Base-by-base conservation (phyloP, 2,329 filamentous ascomycete genomes). In the Cladosporium sp. region DNA sequence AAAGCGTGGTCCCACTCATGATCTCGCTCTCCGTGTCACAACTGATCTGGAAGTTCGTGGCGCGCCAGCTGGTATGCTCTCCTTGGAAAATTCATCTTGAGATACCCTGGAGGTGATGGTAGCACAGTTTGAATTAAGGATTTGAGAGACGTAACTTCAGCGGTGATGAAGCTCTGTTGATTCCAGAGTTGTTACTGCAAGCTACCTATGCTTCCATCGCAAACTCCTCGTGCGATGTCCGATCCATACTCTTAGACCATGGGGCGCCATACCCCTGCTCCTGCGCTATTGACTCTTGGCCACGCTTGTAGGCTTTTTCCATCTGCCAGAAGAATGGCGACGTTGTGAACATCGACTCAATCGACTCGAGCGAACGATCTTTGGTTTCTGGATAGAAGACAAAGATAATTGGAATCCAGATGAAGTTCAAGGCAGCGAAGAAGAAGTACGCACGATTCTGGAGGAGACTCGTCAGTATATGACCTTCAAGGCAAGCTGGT, bases 361-460 rank as follows among this genome's bases (percentile, higher is more conserved):
- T 77, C 3, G 74, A 76, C 56, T 79, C 77, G 3, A 79, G 67
- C 4, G 75, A 76, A n/a, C 76, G 69, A 44, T 69, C 67, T 2
- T 70, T 63, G 0, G 70, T 73, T 54, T 75, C 72, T 2, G 72
- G 73, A 46, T 73, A 74, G 54, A 75, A 51, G n/a, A 78, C 61
- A 59, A 70, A 79, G 35, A 79, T 65, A n/a, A 76, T 68, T 0
- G 76, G 75, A 7, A 78, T 71, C 67, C 73, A 77, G 7, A 78
- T 57, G 9, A 80, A 59, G 56, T 80, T 80, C 32, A 80, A 60
- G 3, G 70, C 74, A 3, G 72, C 76, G 49, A 80, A 77, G 45
- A 80, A 68, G 57, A 79, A 74, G 58, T 78, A 80, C 0, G 74
- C 79, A 8, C 72, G 69, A 56, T 70, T 75, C 54, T 61, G 46